Percentiles rank a stretch among this genome's conserved stretches.
phyloP scores from a whole-genome alignment of 164 flowering plant genomes.

The Akebia trifoliata region DNA sequence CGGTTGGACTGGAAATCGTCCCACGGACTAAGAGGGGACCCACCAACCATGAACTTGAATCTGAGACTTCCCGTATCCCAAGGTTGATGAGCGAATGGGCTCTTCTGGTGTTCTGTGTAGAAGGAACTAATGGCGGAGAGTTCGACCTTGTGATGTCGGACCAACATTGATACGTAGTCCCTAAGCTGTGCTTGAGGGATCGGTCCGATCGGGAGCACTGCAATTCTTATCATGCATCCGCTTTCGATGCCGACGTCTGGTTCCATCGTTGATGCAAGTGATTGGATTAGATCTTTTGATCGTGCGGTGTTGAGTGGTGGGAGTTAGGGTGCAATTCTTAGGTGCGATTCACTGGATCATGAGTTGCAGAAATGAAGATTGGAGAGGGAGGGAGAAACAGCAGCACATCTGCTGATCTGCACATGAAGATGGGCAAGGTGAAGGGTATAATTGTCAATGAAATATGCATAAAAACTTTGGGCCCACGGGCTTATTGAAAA shows the following conservation, averaged over 20 bases:
- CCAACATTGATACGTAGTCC: constrained; percentile 66
- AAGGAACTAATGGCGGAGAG: constrained; percentile 86
- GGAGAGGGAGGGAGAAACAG: too few species aligned
- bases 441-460: too few species aligned
- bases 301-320: too few species aligned
- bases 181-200: constrained; percentile 62
- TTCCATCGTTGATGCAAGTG: constrained; percentile 45
- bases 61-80: constrained; percentile 86
- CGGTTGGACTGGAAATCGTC: constrained; percentile 95
- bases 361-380: too few species aligned
- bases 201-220: constrained; percentile 82
- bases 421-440: too few species aligned
- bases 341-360: too few species aligned
- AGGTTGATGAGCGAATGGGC: constrained; percentile 90
- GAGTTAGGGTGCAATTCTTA: too few species aligned
- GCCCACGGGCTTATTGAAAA: too few species aligned
- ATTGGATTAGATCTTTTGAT: too few species aligned
- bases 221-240: constrained; percentile 77
- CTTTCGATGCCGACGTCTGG: constrained; percentile 97
- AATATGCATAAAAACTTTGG: too few species aligned
- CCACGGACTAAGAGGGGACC: constrained; percentile 82
- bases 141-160: constrained; percentile 55
- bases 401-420: too few species aligned
- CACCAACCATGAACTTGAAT: constrained; percentile 83
- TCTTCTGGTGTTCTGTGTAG: constrained; percentile 97